Percentiles rank a stretch among this genome's conserved stretches.
These are phyloP conservation scores for Mycena epipterygia DNA, from an alignment of 768 basidiomycete species.

Conservation along the genomic window DNA sequence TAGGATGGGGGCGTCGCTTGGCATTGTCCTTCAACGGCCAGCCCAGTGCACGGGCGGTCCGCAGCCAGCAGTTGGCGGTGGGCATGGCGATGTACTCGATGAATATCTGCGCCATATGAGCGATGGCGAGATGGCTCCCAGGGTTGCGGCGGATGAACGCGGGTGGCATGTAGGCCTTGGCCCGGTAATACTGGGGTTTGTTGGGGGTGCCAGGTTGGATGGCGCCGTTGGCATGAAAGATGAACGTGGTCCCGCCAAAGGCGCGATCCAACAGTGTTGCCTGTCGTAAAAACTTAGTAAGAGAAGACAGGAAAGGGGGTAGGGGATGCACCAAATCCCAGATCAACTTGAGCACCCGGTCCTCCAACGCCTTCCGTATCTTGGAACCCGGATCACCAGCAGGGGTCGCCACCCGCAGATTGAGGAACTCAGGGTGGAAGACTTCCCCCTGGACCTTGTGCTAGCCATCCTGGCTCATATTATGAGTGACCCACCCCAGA, in stretches of 20 bases:
- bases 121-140: not conserved
- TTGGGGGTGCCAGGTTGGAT: not conserved
- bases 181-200: not conserved
- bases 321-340: not conserved
- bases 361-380: not conserved
- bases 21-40: not conserved
- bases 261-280: slow-evolving; percentile 11
- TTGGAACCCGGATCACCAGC: too few relatives aligned
- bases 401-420: too few relatives aligned
- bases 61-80: not conserved
- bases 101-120: slow-evolving; percentile 7
- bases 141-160: not conserved
- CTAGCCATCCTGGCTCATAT: not conserved
- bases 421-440: too few relatives aligned
- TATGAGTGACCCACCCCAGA: not conserved
- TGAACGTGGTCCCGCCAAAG: not conserved
- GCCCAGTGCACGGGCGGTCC: not conserved
- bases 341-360: not conserved
- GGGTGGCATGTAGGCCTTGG: slow-evolving; percentile 2
- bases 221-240: slow-evolving; percentile 6
- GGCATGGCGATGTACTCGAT: slow-evolving; percentile 13
- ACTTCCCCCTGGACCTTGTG: too few relatives aligned
- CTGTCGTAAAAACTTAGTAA: not conserved
- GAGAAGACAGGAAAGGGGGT: not conserved
- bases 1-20: not conserved